A percentile compares a stretch with the other conserved stretches of the same genome.
phyloP scores from a whole-genome alignment of 257 asterid genomes.

The Mitragyna speciosa region DNA sequence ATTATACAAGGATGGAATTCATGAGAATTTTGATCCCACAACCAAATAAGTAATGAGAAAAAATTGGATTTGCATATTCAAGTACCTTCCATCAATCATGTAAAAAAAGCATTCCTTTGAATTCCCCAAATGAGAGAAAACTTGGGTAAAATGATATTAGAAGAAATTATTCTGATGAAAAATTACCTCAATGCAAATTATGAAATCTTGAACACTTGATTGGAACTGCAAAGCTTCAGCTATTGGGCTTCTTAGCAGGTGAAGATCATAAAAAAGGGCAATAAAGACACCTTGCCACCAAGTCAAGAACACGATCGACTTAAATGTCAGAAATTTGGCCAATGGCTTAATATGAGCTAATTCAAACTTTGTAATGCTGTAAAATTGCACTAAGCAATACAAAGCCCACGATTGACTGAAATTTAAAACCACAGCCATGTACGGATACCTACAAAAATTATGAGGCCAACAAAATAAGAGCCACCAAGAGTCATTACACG shows the following conservation, averaged over 20 bases:
- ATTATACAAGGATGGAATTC: not conserved
- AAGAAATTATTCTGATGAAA: conserved; percentile 25
- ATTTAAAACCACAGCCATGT: conserved; percentile 88
- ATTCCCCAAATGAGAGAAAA: not conserved
- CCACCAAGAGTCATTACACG: conserved; percentile 14
- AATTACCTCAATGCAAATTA: conserved; percentile 96
- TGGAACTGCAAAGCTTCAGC: conserved; percentile 87
- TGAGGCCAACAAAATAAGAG: conserved; percentile 25
- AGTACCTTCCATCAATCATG: not conserved
- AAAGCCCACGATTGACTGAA: conserved; percentile 99
- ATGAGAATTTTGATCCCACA: not conserved
- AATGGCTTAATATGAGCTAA: conserved; percentile 90
- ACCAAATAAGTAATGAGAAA: not conserved
- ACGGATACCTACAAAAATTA: conserved; percentile 73
- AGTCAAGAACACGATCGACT: conserved; percentile 95
- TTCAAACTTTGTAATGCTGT: conserved; percentile 81
- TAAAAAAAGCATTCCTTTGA: not conserved
- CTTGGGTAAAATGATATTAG: not conserved
- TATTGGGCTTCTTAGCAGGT: conserved; percentile 77
- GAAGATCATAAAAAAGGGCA: conserved; percentile 75
- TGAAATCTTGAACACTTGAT: conserved; percentile 86
- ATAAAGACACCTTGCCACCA: conserved; percentile 99
- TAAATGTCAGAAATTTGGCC: conserved; percentile 88
- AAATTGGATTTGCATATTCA: not conserved
- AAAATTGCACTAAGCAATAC: conserved; percentile 93